Percentiles rank a stretch among this genome's conserved stretches.
Evolutionary conservation across 257 asterid genomes (phyloP).

Genomic region (Verbascum thapsus): DNA sequence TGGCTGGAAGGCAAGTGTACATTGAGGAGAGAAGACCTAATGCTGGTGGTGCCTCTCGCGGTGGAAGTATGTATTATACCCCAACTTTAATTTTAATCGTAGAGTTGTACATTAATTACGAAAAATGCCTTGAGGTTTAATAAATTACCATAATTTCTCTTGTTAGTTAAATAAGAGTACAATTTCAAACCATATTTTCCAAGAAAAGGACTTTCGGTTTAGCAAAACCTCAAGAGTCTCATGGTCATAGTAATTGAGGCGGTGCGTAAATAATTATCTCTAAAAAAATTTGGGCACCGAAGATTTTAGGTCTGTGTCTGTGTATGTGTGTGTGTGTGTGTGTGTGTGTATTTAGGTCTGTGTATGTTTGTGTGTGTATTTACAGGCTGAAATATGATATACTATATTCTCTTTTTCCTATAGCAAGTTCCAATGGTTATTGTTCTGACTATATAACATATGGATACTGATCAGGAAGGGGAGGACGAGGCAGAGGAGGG

Average conservation of each 20-base stretch:
- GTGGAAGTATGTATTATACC: constrained; percentile 44
- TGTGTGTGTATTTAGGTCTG: neutral
- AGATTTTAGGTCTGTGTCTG: no score
- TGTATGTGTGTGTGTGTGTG: neutral
- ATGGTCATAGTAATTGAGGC: no score
- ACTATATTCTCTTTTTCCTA: neutral
- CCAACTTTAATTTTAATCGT: neutral
- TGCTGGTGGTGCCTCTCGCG: constrained; percentile 35
- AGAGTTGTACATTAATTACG: no score
- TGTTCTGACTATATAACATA: neutral
- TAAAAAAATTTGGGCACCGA: no score
- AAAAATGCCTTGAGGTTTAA: no score
- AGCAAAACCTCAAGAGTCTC: no score
- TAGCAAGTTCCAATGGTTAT: neutral
- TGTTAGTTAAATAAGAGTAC: no score
- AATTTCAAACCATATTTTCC: no score
- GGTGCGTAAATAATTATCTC: no score
- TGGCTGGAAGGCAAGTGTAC: constrained; percentile 48
- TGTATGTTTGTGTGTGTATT: neutral
- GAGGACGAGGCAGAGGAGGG: constrained; percentile 54
- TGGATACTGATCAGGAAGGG: constrained; percentile 32
- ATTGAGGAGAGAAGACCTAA: constrained; percentile 50
- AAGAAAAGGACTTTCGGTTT: no score
- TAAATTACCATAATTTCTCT: no score
- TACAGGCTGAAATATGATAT: neutral